Evolutionary conservation across 2,329 filamentous ascomycete genomes (phyloP).

Genomic region (Coniochaeta sp.): DNA sequence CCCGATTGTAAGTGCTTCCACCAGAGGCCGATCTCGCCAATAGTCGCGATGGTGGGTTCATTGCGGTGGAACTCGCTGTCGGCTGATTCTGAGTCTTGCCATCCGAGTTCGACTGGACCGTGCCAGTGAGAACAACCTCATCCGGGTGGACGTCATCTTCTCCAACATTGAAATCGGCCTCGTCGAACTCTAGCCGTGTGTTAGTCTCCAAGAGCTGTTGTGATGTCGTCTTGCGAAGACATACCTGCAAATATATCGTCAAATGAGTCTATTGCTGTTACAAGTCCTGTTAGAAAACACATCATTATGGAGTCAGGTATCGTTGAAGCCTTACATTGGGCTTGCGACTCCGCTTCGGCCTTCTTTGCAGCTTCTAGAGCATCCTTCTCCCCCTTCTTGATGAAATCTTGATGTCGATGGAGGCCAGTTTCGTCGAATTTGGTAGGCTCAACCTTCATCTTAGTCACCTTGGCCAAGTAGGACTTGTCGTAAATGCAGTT

Average conservation of each 20-base stretch:
- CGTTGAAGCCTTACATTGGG: neutral
- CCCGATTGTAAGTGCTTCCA: conserved; percentile 20
- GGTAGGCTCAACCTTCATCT: conserved; percentile 71
- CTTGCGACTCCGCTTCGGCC: neutral
- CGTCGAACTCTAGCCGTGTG: conserved; percentile 57
- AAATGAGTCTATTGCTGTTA: conserved; percentile 1
- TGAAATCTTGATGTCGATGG: conserved; percentile 71
- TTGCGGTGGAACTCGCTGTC: conserved; percentile 18
- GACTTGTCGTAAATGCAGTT: conserved; percentile 98
- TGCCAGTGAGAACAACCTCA: conserved; percentile 56
- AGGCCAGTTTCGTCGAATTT: conserved; percentile 75
- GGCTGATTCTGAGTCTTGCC: conserved; percentile 20
- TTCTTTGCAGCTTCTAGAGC: conserved; percentile 15
- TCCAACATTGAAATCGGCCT: conserved; percentile 65
- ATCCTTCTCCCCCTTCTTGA: conserved; percentile 55
- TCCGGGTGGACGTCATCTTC: conserved; percentile 64
- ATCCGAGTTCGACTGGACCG: conserved; percentile 21
- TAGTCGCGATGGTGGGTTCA: conserved; percentile 30
- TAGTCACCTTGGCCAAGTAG: conserved; percentile 83
- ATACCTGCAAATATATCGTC: conserved; percentile 17
- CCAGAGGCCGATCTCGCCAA: conserved; percentile 20
- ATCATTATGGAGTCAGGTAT: neutral
- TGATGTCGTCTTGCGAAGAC: neutral
- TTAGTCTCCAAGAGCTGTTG: conserved; percentile 9
- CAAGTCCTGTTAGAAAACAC: conserved; percentile 2